Evolutionary conservation across 148 eudicot genomes (phyloP).

Genomic region (Beta vulgaris): DNA sequence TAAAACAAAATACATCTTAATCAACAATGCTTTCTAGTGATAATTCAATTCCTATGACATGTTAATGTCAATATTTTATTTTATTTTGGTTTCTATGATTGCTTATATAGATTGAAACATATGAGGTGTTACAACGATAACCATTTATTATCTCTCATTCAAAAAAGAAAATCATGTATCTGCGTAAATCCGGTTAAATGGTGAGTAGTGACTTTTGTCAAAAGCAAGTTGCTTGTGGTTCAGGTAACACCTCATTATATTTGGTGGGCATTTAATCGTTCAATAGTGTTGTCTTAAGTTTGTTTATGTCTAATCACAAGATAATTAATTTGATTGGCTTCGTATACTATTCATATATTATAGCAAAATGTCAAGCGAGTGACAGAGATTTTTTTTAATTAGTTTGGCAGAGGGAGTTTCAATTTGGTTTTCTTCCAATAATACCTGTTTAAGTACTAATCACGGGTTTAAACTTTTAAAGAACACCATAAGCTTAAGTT

Average conservation of each 20-base stretch:
- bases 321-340: neutral
- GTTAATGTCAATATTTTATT: neutral
- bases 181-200: neutral
- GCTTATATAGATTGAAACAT: slow-evolving; percentile 12
- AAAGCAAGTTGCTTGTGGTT: neutral
- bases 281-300: slow-evolving; percentile 1
- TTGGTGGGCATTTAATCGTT: neutral
- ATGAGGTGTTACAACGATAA: slow-evolving; percentile 1
- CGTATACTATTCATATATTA: neutral
- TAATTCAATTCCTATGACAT: neutral
- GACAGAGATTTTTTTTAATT: neutral
- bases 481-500: slow-evolving; percentile 7
- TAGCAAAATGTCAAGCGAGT: neutral
- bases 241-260: neutral
- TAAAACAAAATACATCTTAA: slow-evolving; percentile 1
- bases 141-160: no score
- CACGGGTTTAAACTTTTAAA: slow-evolving; percentile 5
- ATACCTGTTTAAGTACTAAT: slow-evolving; percentile 17
- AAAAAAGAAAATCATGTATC: neutral
- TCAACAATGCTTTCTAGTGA: slow-evolving; percentile 12
- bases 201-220: slow-evolving; percentile 7
- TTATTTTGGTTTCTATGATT: slow-evolving; percentile 1
- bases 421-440: neutral
- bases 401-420: neutral
- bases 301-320: neutral